These are phyloP conservation scores for Amaranthus palmeri DNA, from an alignment of 148 eudicot species.

Conservation along the genomic window DNA sequence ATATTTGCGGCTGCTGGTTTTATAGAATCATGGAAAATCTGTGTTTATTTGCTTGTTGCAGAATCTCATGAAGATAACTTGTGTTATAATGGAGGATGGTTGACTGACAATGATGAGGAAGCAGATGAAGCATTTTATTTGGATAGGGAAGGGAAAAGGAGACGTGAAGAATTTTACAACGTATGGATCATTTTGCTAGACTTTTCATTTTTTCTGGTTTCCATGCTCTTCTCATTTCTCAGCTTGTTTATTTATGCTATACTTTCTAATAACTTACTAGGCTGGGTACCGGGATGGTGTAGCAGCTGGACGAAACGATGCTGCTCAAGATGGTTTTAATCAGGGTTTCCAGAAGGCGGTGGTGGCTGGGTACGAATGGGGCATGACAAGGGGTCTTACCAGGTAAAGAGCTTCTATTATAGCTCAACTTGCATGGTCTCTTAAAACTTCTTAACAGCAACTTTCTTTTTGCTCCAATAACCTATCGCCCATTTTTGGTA, in stretches of 20 bases:
- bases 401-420: constrained; percentile 39
- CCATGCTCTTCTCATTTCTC: not conserved
- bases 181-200: constrained; percentile 31
- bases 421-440: not conserved
- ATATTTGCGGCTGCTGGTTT: too few relatives aligned
- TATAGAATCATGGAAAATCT: too few relatives aligned
- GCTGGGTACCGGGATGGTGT: constrained; percentile 85
- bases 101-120: constrained; percentile 46
- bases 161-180: constrained; percentile 65
- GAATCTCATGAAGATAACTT: constrained; percentile 28
- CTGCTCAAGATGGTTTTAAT: constrained; percentile 87
- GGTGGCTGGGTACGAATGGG: constrained; percentile 62
- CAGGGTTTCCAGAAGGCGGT: constrained; percentile 69
- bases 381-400: constrained; percentile 70
- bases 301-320: constrained; percentile 62
- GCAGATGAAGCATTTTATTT: constrained; percentile 38
- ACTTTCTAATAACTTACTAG: constrained; percentile 31
- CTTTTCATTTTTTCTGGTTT: not conserved
- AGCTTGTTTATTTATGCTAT: not conserved
- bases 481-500: too few relatives aligned
- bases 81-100: constrained; percentile 48
- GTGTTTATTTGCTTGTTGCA: constrained; percentile 15
- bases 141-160: constrained; percentile 75
- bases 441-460: not conserved
- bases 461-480: not conserved